A percentile compares a stretch with the other conserved stretches of the same genome.
Conservation (phyloP, 306 rosid genomes). For the Pyrus bretschneideri region DNA sequence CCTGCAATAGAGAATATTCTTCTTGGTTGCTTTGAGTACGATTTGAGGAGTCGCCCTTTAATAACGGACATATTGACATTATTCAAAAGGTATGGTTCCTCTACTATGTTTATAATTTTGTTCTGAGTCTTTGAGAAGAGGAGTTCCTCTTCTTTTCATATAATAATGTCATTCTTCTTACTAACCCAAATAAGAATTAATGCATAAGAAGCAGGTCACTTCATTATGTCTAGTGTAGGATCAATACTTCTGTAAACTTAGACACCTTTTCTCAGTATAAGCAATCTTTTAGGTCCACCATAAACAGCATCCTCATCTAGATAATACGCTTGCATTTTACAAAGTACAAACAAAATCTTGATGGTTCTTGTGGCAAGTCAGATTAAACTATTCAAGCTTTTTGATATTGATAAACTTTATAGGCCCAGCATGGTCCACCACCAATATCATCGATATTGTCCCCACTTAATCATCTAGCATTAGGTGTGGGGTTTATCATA, state of each 20-base stretch:
- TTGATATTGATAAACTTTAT: background rate
- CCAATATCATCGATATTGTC: too few species aligned
- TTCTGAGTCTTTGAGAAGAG: background rate
- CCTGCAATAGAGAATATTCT: conserved; percentile 63
- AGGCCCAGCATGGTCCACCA: too few species aligned
- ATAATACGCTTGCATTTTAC: background rate
- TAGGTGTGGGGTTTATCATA: too few species aligned
- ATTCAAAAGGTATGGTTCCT: conserved; percentile 59
- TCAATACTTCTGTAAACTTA: background rate
- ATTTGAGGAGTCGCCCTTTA: conserved; percentile 78
- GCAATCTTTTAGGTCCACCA: background rate
- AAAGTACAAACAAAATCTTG: background rate
- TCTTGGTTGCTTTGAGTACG: conserved; percentile 84
- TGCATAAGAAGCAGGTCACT: background rate
- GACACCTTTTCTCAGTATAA: background rate
- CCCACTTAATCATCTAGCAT: too few species aligned
- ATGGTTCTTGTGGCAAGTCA: background rate
- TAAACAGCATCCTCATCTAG: background rate
- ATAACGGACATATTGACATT: conserved; percentile 55
- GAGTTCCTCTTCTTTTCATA: background rate
- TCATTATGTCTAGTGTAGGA: background rate
- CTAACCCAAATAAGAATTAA: background rate
- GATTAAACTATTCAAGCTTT: background rate
- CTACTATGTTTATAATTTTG: background rate
- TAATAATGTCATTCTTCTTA: background rate